These are phyloP conservation scores for Vitis hybrid DNA, from an alignment of 177 flowering plant species.

Conservation along the genomic window DNA sequence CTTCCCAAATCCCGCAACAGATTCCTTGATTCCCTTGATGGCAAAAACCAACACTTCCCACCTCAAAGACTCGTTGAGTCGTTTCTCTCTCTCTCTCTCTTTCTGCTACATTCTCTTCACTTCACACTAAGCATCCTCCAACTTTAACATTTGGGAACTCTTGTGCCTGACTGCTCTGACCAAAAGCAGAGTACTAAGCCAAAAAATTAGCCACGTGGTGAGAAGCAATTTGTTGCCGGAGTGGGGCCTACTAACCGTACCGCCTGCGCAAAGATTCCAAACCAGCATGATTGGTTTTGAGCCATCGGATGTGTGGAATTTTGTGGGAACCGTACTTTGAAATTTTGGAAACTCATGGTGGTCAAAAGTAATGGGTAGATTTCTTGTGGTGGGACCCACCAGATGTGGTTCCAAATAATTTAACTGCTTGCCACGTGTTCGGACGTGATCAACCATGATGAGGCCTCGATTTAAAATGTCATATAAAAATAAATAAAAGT, in stretches of 20 bases:
- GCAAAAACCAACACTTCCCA: constrained; percentile 8
- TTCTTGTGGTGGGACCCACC: neutral
- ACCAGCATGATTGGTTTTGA: constrained; percentile 3
- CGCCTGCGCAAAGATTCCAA: neutral
- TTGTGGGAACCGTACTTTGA: neutral
- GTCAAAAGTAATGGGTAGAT: neutral
- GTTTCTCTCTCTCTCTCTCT: constrained; percentile 2
- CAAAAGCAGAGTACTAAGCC: neutral
- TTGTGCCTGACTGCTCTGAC: constrained; percentile 1
- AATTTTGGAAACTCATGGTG: constrained; percentile 7
- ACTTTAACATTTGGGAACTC: neutral
- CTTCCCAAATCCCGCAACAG: constrained; percentile 13
- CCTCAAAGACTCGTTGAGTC: neutral
- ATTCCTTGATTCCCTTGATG: constrained; percentile 30
- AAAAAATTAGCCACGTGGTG: constrained; percentile 8
- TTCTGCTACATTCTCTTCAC: constrained; percentile 4
- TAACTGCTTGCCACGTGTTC: constrained; percentile 8
- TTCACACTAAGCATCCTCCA: constrained; percentile 11
- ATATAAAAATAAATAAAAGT: neutral
- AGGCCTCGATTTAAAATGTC: neutral
- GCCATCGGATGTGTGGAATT: constrained; percentile 2
- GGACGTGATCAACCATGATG: constrained; percentile 6
- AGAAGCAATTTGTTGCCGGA: neutral
- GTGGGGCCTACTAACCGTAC: neutral
- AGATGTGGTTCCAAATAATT: constrained; percentile 8